Evolutionary conservation across 768 basidiomycete species (phyloP).

Genomic region (Pisolithus sp.): DNA sequence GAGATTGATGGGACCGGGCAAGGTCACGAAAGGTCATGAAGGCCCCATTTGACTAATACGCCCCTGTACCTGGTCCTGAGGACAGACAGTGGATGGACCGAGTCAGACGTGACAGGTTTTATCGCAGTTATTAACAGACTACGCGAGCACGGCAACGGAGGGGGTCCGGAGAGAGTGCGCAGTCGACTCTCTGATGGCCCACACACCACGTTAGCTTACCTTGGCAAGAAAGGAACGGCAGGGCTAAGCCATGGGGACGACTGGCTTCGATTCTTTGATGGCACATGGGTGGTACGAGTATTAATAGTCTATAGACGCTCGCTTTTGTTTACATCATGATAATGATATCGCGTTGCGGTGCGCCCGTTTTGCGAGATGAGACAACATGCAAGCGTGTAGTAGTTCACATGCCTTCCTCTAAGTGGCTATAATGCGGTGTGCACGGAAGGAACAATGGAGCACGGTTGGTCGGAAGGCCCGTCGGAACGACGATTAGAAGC

Average conservation of each 20-base stretch:
- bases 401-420: background rate
- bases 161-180: background rate
- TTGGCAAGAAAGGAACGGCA: background rate
- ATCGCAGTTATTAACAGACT: too few relatives aligned
- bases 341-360: background rate
- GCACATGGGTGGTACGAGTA: background rate
- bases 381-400: background rate
- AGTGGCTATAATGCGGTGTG: background rate
- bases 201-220: background rate
- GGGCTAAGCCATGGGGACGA: background rate
- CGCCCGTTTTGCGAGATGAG: background rate
- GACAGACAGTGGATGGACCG: background rate
- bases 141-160: background rate
- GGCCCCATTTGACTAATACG: background rate
- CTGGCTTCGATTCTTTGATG: too few relatives aligned
- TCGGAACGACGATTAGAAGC: slow-evolving; percentile 41
- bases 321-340: background rate
- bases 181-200: background rate
- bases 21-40: background rate
- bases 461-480: background rate
- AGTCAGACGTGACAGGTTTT: too few relatives aligned
- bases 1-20: too few relatives aligned
- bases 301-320: background rate
- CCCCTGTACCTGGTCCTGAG: background rate
- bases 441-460: background rate